Conservation (phyloP, 1,139 yeast species). For the Pneumocystis murina region DNA sequence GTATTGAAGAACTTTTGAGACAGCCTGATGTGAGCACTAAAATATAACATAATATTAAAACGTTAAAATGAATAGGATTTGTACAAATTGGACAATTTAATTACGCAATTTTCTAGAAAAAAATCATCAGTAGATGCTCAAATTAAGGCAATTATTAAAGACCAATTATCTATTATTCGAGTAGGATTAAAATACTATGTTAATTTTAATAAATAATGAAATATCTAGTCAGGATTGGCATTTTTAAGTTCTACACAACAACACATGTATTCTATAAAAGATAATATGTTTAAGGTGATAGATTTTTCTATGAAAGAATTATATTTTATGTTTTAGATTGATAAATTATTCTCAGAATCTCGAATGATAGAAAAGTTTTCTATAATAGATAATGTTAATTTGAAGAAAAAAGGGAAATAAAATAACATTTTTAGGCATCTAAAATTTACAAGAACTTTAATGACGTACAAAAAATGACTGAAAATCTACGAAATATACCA, state of each 20-base stretch:
- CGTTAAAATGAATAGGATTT: slow-evolving; percentile 29
- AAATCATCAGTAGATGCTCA: slow-evolving; percentile 60
- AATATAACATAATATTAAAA: not conserved
- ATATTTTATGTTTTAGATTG: slow-evolving; percentile 11
- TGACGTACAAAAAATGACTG: slow-evolving; percentile 36
- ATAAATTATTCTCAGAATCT: slow-evolving; percentile 20
- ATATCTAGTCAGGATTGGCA: slow-evolving; percentile 19
- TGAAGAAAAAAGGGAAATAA: not conserved
- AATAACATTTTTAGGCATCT: not conserved
- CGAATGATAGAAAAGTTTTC: slow-evolving; percentile 34
- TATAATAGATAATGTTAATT: slow-evolving; percentile 34
- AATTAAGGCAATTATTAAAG: slow-evolving; percentile 46
- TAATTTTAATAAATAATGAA: not conserved
- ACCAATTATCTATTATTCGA: slow-evolving; percentile 42
- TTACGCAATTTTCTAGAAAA: slow-evolving; percentile 51
- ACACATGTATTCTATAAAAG: slow-evolving; percentile 20
- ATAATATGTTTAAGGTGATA: slow-evolving; percentile 19
- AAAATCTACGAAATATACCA: slow-evolving; percentile 46
- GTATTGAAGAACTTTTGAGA: slow-evolving; percentile 19
- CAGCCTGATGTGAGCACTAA: slow-evolving; percentile 18
- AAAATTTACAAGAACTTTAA: not conserved
- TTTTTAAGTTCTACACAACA: slow-evolving; percentile 22
- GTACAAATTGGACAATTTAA: slow-evolving; percentile 38
- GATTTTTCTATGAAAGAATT: not conserved
- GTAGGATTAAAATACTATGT: slow-evolving; percentile 12